Evolutionary conservation across 2,329 filamentous ascomycete species (phyloP), one percentile per base, ranked within the genome.

Genomic region (Curvularia lunata): DNA sequence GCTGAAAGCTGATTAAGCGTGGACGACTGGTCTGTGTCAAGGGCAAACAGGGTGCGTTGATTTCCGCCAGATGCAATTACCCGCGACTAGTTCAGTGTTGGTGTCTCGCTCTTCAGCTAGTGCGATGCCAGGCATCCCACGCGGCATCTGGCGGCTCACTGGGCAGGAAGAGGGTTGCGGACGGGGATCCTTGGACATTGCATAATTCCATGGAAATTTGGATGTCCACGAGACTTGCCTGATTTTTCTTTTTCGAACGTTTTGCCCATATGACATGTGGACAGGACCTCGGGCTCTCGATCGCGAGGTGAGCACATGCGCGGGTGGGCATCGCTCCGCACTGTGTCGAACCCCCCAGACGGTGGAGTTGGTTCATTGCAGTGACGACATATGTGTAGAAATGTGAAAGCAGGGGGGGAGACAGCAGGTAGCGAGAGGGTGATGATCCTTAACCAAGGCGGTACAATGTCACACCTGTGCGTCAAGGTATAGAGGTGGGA

Each of bases 41-140:
- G 3, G 30, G 42, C 25, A 25, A 23, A 37, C 19, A 18, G n/a
- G 18, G 28, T 55, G 37, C 40, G 40, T 48, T 18, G 46, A 23
- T 25, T 48, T 18, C 40, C 37, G 25, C 37, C 27, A 43, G 41
- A 32, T 45, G 37, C 40, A 47, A 48, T 53, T 53, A 53, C 23
- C 54, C 38, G 48, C 38, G 38, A 48, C 43, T 58, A 61, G 47
- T 42, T 43, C 40, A 18, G 27, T 50, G 51, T 51, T 54, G 47
- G 50, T 55, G 47, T 48, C 28, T 43, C 16, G 42, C 42, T 28
- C 45, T 47, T 37, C 42, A 28, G 43, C 42, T 38, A 48, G 41
- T 52, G 45, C 34, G 19, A 50, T 41, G 27, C 46, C 45, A 53
- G 46, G n/a, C 40, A 40, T 19, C 55, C 51, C 40, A 50, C 37